phyloP scores from a whole-genome alignment of 176 grass and related monocot genomes.

The Eleusine indica region DNA sequence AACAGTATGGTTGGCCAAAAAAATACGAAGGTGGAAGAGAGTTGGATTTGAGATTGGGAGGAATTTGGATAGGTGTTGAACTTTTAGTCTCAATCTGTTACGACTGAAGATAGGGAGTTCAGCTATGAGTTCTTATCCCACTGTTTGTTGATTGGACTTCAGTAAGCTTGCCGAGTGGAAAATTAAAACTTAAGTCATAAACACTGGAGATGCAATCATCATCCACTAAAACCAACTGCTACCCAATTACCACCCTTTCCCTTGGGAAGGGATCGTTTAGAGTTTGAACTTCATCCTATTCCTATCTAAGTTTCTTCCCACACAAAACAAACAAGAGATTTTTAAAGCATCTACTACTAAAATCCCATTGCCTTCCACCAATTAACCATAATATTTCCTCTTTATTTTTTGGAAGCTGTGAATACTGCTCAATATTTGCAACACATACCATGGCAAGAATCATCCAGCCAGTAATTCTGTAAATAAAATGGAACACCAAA shows the following conservation, averaged over 20 bases:
- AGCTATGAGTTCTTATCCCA: background rate
- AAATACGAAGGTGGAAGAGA: background rate
- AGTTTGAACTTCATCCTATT: background rate
- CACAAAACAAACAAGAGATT: background rate
- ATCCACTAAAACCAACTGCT: background rate
- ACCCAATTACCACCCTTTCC: no score
- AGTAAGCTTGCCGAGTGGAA: background rate
- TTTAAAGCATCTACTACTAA: background rate
- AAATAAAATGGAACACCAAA: background rate
- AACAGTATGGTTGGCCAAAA: no score
- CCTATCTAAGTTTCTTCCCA: background rate
- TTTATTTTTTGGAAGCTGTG: background rate
- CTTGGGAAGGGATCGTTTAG: no score
- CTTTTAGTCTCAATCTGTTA: no score
- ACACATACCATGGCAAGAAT: conserved; percentile 16
- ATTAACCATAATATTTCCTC: background rate
- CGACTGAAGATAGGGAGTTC: no score
- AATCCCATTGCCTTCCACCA: background rate
- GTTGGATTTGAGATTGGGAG: background rate
- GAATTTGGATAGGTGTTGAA: no score
- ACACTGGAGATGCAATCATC: background rate
- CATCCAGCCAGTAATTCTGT: background rate
- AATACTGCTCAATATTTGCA: background rate
- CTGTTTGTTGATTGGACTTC: background rate
- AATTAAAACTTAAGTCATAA: background rate